Base-by-base conservation (phyloP, 1,284 basidiomycete genomes). In the Ustilago xerochloae region DNA sequence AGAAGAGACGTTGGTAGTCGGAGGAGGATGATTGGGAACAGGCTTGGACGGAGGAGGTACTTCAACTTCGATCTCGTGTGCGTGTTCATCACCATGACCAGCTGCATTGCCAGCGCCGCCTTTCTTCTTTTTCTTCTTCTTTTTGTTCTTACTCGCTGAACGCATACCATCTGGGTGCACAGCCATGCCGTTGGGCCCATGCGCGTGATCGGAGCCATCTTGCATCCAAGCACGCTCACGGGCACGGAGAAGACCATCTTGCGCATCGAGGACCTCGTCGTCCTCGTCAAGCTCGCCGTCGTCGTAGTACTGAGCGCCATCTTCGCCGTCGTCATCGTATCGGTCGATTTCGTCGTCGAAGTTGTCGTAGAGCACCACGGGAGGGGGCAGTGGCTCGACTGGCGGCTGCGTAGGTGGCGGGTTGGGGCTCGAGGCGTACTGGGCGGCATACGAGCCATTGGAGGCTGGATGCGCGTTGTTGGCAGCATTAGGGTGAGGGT, bases 101-200 rank as follows among this genome's bases (percentile, higher is more conserved):
- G 86, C 80, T 80, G 75, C 32, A 78, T 73, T 30, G 28, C 80
- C 80, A 12, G 71, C 63, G 39, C 50, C 57, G 15, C 76, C 75
- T 36, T 77, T 78, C 38, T 83, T 82, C 78, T 85, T 87, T 83
- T 87, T 87, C 85, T 87, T 88, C 82, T 88, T 88, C 82, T 88
- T 88, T 75, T 88, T 88, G 59, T 78, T 83, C 55, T 79, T 78
- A 29, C 63, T 67, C 28, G 65, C 58, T 9, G 63, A 56, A n/a
- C 61, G 65, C 46, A 53, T 18, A 24, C 47, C 62, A 20, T 74
- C 71, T 4, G 65, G 49, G 35, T 58, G 53, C 18, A 22, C 32
- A 18, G 7, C 30, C 5, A 63, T 30, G 18, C 70, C 64, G 18
- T 73, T 68, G 20, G 58, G 62, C 5, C 65, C 55, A 28, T 53